Base-by-base conservation (phyloP, 805 yeast species). In the Lachancea mirantina region DNA sequence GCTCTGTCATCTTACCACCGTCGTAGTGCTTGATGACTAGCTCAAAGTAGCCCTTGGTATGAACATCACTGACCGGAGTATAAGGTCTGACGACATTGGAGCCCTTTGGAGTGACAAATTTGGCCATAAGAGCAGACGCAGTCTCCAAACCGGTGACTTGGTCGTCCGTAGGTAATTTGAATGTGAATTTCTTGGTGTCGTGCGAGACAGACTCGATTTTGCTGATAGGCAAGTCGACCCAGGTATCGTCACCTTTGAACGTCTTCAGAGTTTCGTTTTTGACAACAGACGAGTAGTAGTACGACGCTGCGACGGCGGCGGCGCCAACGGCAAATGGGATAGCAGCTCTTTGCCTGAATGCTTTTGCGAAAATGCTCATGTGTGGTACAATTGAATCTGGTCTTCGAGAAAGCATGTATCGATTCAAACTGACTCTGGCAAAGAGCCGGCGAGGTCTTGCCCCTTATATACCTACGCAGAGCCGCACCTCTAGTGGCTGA, bases 21-120 rank as follows among this genome's bases (percentile, higher is more conserved):
- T 78, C 81, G 66, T 92, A 92, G 42, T 67, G 74, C 74, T 92
- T 92, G 63, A 92, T 69, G 39, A 88, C 73, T 45, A 92, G 72
- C 39, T 84, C 84, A 47, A 94, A 65, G 33, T 71, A 57, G 31
- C 98, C 98, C 59, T 70, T 71, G 40, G 70, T 67, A 36, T 75
- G 76, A 31, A 70, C 63, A 50, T 79, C 85, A 24, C 84, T 72
- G 30, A 79, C 70, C 39, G 98, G 98, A 24, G 98, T 92, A 64
- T 78, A 79, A 25, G 87, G 87, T 65, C 96, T 80, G 43, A 92
- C 67, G 31, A 89, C 95, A 52, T 77, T 76, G 62, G 67, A 74
- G 46, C 96, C 97, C 65, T 84, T 84, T 41, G 77, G 74, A 39
- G 89, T 78, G 35, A 76, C 79, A 54, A 66, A 84, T 67, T 87